Percentiles rank a stretch among this genome's conserved stretches.
phyloP scores from a whole-genome alignment of 2,329 filamentous ascomycete species.

The Erysiphe neolycopersici region DNA sequence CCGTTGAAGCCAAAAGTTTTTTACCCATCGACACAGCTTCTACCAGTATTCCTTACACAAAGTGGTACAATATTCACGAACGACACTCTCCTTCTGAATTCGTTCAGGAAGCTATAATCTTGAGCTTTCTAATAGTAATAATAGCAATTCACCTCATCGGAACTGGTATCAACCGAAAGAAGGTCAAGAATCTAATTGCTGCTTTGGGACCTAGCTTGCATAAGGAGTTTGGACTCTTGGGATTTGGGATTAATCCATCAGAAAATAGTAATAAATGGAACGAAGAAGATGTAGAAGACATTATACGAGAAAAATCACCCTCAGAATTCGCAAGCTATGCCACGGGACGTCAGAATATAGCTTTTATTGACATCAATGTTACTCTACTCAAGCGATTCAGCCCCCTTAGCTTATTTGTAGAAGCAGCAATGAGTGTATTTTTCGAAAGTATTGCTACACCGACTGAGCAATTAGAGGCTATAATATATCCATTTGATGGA shows the following conservation, averaged over 20 bases:
- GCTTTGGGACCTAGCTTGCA: conserved; percentile 43
- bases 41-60: conserved; percentile 42
- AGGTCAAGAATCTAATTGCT: conserved; percentile 57
- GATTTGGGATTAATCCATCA: conserved; percentile 33
- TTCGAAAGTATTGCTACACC: conserved; percentile 49
- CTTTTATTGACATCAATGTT: conserved; percentile 52
- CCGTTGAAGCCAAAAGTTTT: conserved; percentile 19
- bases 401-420: conserved; percentile 22
- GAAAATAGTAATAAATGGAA: conserved; percentile 13
- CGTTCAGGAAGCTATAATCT: conserved; percentile 58
- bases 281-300: conserved; percentile 18
- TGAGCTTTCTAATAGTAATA: conserved; percentile 47
- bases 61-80: conserved; percentile 95
- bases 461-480: conserved; percentile 47
- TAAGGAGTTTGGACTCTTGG: conserved; percentile 67
- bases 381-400: conserved; percentile 11
- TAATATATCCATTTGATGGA: conserved; percentile 74
- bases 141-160: conserved; percentile 62
- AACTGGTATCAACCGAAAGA: conserved; percentile 49
- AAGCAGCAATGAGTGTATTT: conserved; percentile 46
- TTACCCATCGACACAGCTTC: conserved; percentile 19
- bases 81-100: conserved; percentile 66
- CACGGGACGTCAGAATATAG: conserved; percentile 75
- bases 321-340: conserved; percentile 74
- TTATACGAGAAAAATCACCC: conserved; percentile 66